phyloP scores from a whole-genome alignment of 805 yeast genomes.

The Komagataella mondaviorum region DNA sequence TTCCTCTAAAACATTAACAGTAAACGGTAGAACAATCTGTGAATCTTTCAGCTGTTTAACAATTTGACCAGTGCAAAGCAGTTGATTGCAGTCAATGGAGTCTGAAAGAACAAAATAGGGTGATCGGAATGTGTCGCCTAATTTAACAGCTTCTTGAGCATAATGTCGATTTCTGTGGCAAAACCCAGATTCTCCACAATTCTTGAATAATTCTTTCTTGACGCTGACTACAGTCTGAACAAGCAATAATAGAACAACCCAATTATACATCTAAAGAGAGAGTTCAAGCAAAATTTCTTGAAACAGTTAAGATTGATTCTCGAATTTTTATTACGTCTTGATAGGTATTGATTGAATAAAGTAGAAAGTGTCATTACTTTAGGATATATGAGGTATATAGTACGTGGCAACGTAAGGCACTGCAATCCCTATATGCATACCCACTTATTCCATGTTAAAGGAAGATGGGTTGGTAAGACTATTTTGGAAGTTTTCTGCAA shows the following conservation, averaged over 20 bases:
- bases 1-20: constrained; percentile 39
- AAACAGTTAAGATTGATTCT: too few species aligned
- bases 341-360: background rate
- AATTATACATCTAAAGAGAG: background rate
- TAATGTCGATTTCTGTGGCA: constrained; percentile 69
- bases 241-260: background rate
- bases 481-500: constrained; percentile 22
- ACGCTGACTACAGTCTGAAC: constrained; percentile 18
- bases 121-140: constrained; percentile 13
- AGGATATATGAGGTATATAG: background rate
- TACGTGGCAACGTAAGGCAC: background rate
- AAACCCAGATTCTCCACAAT: constrained; percentile 71
- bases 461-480: constrained; percentile 27
- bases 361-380: background rate
- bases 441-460: constrained; percentile 24
- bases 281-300: background rate
- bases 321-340: too few species aligned
- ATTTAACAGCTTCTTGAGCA: constrained; percentile 25
- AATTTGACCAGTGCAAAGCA: constrained; percentile 13
- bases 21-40: constrained; percentile 37
- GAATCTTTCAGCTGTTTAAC: constrained; percentile 27
- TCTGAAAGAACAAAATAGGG: constrained; percentile 27
- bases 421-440: constrained; percentile 22
- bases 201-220: constrained; percentile 58
- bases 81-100: constrained; percentile 10